A percentile compares a stretch with the other conserved stretches of the same genome.
Evolutionary conservation across 2,329 filamentous ascomycete genomes (phyloP).

Genomic region (Colletotrichum agaves): DNA sequence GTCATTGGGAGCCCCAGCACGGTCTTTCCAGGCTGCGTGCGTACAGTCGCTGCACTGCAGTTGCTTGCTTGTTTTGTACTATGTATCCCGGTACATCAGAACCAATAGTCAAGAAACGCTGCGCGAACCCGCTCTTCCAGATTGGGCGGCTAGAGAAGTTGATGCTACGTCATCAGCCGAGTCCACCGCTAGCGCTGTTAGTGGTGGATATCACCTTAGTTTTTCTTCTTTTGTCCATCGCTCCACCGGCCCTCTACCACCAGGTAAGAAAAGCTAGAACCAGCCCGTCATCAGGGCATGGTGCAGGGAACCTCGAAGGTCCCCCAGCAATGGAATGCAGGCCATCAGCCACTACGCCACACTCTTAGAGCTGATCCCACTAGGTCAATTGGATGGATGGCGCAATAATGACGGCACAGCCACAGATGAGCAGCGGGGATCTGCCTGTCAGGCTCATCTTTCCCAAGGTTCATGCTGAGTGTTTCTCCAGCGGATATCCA

Average conservation of each 20-base stretch:
- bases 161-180: conserved; percentile 36
- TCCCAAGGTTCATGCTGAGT: conserved; percentile 17
- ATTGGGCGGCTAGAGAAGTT: conserved; percentile 20
- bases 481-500: conserved; percentile 17
- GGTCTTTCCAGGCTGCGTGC: conserved; percentile 16
- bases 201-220: conserved; percentile 5
- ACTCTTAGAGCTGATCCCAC: conserved; percentile 8
- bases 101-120: conserved; percentile 8
- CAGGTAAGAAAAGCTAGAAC: conserved; percentile 5
- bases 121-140: conserved; percentile 28
- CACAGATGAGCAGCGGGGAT: conserved; percentile 15
- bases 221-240: conserved; percentile 21
- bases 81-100: conserved; percentile 1
- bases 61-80: conserved; percentile 11
- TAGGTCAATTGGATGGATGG: not conserved
- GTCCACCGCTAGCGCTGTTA: conserved; percentile 15
- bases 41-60: conserved; percentile 12
- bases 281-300: conserved; percentile 1
- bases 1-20: conserved; percentile 28
- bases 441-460: conserved; percentile 2
- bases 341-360: conserved; percentile 34
- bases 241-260: conserved; percentile 16
- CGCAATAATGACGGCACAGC: conserved; percentile 29
- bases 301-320: not conserved
- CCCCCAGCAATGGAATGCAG: not conserved